A percentile compares a stretch with the other conserved stretches of the same genome.
phyloP scores from a whole-genome alignment of 371 early-diverging fungal species.

The Smittium culicis region DNA sequence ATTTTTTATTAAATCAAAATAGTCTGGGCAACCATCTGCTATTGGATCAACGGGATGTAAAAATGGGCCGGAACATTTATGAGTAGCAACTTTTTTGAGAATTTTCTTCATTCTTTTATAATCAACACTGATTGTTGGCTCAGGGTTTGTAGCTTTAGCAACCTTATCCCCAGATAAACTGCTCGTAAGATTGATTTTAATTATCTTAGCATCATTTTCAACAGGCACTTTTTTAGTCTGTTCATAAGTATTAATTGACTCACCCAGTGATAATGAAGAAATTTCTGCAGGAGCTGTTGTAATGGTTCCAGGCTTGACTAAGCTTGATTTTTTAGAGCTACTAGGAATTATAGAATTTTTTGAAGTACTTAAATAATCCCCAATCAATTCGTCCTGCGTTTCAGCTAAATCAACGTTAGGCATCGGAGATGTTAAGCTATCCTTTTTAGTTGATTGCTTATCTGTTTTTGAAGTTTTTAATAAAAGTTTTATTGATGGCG shows the following conservation, averaged over 20 bases:
- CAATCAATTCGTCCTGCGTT: too few species aligned
- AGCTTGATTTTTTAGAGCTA: too few species aligned
- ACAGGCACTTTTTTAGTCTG: not conserved
- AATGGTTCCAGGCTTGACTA: too few species aligned
- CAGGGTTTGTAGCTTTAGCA: conserved; percentile 9
- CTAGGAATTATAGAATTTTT: too few species aligned
- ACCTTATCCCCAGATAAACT: too few species aligned
- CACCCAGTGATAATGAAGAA: too few species aligned
- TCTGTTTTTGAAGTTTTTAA: not conserved
- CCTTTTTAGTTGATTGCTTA: not conserved
- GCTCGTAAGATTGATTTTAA: not conserved
- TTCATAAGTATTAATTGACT: too few species aligned
- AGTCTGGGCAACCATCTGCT: conserved; percentile 55
- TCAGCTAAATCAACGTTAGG: too few species aligned
- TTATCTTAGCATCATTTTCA: not conserved
- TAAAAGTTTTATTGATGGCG: not conserved
- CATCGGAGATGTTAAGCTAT: too few species aligned
- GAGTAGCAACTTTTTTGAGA: conserved; percentile 39
- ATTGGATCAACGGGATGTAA: conserved; percentile 48
- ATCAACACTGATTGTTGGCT: conserved; percentile 21
- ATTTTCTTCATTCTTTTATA: conserved; percentile 35
- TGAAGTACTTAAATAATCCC: too few species aligned
- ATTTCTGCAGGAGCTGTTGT: too few species aligned
- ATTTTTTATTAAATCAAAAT: conserved; percentile 66
- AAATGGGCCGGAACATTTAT: conserved; percentile 45